Evolutionary conservation across 148 eudicot genomes (phyloP), one percentile per base, ranked within the genome.

Genomic region (Cornus suecica): DNA sequence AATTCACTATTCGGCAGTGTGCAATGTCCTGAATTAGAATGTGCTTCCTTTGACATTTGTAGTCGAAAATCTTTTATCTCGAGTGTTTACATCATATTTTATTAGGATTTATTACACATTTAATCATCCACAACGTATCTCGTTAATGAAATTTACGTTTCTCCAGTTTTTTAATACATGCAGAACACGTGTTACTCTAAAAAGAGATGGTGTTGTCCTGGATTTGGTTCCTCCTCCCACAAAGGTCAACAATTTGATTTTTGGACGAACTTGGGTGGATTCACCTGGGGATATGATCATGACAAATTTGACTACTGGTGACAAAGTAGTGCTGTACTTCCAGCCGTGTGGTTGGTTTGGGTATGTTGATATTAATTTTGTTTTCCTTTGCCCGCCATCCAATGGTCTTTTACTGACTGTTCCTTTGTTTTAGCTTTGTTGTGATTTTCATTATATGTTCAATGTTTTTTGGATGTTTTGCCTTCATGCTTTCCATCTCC

Each of bases 331-430:
- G 25, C 89, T 95, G 18, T 92, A 91, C 80, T 95, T 95, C 81
- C 99, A 95, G 82, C 97, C 97, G 67, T 95, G 97, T 51, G 97
- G 99, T 63, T 95, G 99, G 99, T 95, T 95, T 74, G 99, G 99
- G 99, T 95, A 87, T 75, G 92, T 52, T 27, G 32, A 51, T 37
- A 26, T 3, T 64, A 48, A 13, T 48, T 48, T 7, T 48, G 54
- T 48, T n/a, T n/a, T 48, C 20, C 20, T 48, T 48, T 48, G 13
- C 54, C 13, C 54, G 13, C 3, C 20, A 16, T 48, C 3, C 2
- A 18, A 48, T 48, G 54, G 54, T 48, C 20, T 13, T 48, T 48
- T 1, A 11, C 54, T 14, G 2, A 61, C 24, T 73, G 76, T 42
- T 42, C 62, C 18, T 8, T 73, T 25, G 24, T 45, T 62, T 26